Percentiles rank a stretch among this genome's conserved stretches.
Conservation (phyloP, 352 stramenopile species). For the Thalassiosira livingstoniorum region DNA sequence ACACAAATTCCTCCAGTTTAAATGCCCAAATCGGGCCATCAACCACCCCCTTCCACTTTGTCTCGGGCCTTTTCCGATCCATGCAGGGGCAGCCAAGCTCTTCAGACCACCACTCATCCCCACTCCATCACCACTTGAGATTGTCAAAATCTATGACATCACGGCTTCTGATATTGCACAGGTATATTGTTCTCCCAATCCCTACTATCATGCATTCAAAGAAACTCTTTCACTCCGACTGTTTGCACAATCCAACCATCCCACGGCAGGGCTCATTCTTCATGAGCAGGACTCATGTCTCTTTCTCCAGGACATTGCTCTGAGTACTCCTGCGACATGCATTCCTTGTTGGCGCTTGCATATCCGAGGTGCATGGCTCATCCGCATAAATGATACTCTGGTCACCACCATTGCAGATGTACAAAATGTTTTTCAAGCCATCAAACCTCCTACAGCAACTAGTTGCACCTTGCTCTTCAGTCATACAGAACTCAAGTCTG, state of each 20-base stretch:
- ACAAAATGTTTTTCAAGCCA: neutral
- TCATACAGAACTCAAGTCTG: conserved; percentile 26
- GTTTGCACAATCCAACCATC: conserved; percentile 2
- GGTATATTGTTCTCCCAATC: conserved; percentile 19
- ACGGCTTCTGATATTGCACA: conserved; percentile 18
- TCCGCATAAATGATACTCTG: too few species aligned
- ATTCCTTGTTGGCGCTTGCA: conserved; percentile 17
- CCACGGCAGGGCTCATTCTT: conserved; percentile 7
- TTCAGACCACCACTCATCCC: neutral
- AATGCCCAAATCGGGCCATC: neutral
- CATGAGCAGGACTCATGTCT: neutral
- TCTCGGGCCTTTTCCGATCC: neutral
- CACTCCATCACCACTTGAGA: neutral
- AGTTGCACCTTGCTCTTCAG: conserved; percentile 10
- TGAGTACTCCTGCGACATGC: neutral
- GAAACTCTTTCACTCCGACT: neutral
- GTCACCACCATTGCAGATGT: too few species aligned
- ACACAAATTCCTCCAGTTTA: neutral
- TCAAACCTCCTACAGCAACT: too few species aligned
- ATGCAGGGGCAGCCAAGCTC: neutral
- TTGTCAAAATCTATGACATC: neutral
- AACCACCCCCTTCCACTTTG: neutral
- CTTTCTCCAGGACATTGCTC: neutral
- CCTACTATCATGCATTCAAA: conserved; percentile 27
- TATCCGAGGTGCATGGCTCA: neutral